phyloP scores from a whole-genome alignment of 2,329 filamentous ascomycete genomes.

The Ascochyta lentis region DNA sequence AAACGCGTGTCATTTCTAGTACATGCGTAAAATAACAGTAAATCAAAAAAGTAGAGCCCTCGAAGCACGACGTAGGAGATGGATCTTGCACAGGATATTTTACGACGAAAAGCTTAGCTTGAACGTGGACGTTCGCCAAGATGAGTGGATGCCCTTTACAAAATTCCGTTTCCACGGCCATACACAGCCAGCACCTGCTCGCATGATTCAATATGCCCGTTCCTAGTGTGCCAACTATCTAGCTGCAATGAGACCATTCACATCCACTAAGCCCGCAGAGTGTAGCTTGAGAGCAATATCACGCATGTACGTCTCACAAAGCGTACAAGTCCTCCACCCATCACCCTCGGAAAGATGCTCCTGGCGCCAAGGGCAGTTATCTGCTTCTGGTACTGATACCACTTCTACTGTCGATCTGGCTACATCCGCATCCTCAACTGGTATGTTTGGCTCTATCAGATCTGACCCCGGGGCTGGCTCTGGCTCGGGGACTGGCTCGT shows the following conservation, averaged over 20 bases:
- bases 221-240: not conserved
- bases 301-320: conserved; percentile 16
- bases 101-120: too few species aligned
- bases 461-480: not conserved
- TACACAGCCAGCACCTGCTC: too few species aligned
- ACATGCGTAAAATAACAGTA: too few species aligned
- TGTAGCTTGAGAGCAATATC: conserved; percentile 17
- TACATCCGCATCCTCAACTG: not conserved
- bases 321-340: conserved; percentile 19
- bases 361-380: conserved; percentile 10
- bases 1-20: too few species aligned
- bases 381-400: not conserved
- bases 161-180: too few species aligned
- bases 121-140: too few species aligned
- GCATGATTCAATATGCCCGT: too few species aligned
- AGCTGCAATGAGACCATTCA: not conserved
- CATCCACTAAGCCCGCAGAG: not conserved
- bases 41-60: too few species aligned
- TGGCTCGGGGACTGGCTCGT: not conserved
- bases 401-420: not conserved
- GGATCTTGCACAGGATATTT: too few species aligned
- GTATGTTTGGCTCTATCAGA: not conserved
- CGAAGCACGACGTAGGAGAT: too few species aligned
- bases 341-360: conserved; percentile 21
- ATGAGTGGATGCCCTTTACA: too few species aligned